These are phyloP conservation scores for Clonostachys solani DNA, from an alignment of 2,329 filamentous ascomycete genomes.

Conservation along the genomic window DNA sequence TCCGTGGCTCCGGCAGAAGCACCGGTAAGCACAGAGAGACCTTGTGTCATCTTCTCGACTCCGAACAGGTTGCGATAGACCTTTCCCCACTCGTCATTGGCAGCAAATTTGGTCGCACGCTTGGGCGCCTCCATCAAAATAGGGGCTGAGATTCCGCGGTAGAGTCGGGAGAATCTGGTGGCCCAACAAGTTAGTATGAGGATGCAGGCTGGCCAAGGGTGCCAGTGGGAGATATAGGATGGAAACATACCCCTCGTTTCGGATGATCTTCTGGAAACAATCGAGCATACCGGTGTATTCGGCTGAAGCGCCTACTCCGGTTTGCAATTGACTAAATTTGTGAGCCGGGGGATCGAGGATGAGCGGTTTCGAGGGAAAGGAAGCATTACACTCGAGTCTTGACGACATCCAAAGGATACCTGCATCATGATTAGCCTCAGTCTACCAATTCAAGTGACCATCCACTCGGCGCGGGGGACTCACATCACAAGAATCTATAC, in stretches of 20 bases:
- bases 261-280: constrained; percentile 96
- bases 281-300: constrained; percentile 99
- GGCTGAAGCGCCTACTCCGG: constrained; percentile 57
- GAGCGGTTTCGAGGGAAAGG: constrained; percentile 5
- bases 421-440: constrained; percentile 28
- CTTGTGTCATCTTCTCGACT: constrained; percentile 82
- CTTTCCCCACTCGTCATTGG: constrained; percentile 97
- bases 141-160: constrained; percentile 91
- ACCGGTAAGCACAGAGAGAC: constrained; percentile 86
- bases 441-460: background rate
- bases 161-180: constrained; percentile 78
- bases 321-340: constrained; percentile 73
- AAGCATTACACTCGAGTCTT: constrained; percentile 84
- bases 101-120: constrained; percentile 96
- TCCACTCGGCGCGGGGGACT: constrained; percentile 17
- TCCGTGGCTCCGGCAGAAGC: constrained; percentile 94
- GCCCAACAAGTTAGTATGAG: constrained; percentile 1
- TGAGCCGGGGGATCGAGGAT: background rate
- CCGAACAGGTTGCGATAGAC: constrained; percentile 88
- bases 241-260: constrained; percentile 76
- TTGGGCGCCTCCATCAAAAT: constrained; percentile 96
- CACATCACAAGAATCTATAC: constrained; percentile 83
- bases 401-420: constrained; percentile 98
- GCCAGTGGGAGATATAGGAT: background rate
- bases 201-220: background rate